A percentile compares a stretch with the other conserved stretches of the same genome.
Evolutionary conservation across 1,284 basidiomycete genomes (phyloP).

Genomic region (Sanghuangporus weigelae): DNA sequence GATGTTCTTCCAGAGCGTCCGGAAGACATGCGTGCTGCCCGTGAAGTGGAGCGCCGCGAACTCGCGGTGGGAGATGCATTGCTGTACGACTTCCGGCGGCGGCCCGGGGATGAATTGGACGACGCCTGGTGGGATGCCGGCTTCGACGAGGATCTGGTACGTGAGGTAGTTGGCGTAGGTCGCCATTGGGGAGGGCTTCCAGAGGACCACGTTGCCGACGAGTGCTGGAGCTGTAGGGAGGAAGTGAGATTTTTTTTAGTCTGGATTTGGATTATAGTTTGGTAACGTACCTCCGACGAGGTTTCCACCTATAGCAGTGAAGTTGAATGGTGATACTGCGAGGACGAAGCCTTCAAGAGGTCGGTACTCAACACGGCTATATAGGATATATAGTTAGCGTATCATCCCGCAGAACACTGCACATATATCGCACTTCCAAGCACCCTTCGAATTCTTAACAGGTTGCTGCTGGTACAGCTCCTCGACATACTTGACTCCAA

Average conservation of each 20-base stretch:
- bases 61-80: slow-evolving; percentile 72
- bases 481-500: slow-evolving; percentile 95
- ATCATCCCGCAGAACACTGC: slow-evolving; percentile 7
- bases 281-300: slow-evolving; percentile 60
- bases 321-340: slow-evolving; percentile 98
- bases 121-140: slow-evolving; percentile 90
- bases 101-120: slow-evolving; percentile 96
- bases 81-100: slow-evolving; percentile 75
- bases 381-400: not conserved
- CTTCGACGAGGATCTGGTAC: slow-evolving; percentile 90
- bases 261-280: not conserved
- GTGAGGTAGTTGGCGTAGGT: slow-evolving; percentile 94
- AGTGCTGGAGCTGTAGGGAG: slow-evolving; percentile 70
- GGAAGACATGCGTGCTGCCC: slow-evolving; percentile 92
- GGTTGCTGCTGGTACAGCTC: slow-evolving; percentile 93
- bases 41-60: slow-evolving; percentile 97
- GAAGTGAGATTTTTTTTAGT: slow-evolving; percentile 8
- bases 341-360: slow-evolving; percentile 96
- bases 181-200: slow-evolving; percentile 97
- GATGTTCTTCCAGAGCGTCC: slow-evolving; percentile 95
- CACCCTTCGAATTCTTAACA: slow-evolving; percentile 76
- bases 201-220: slow-evolving; percentile 92
- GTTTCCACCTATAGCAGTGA: slow-evolving; percentile 95
- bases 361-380: slow-evolving; percentile 91
- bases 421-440: slow-evolving; percentile 79